Conservation (phyloP, 805 yeast species). For the Starmerella stigmatis region DNA sequence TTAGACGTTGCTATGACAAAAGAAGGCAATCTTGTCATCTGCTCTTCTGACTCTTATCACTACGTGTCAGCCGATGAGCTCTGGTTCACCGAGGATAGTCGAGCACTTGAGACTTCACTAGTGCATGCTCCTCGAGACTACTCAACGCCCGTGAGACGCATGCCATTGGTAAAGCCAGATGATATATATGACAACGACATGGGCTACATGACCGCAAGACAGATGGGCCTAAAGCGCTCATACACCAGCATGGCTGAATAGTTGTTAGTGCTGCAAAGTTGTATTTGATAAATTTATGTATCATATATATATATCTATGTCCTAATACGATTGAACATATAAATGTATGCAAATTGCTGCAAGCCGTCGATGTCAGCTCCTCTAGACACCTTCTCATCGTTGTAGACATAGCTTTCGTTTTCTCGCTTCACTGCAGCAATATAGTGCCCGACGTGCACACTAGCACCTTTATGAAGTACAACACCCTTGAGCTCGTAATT, state of each 20-base stretch:
- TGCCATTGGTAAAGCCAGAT: background rate
- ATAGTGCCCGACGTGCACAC: slow-evolving; percentile 87
- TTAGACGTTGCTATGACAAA: background rate
- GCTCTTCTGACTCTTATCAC: background rate
- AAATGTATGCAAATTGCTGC: slow-evolving; percentile 41
- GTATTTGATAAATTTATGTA: too few relatives aligned
- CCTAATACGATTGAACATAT: slow-evolving; percentile 30
- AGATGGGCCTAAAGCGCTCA: background rate
- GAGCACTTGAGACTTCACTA: background rate
- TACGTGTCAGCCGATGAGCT: background rate
- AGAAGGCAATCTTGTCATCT: background rate
- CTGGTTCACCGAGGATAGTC: background rate
- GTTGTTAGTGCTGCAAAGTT: too few relatives aligned
- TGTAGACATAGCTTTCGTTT: slow-evolving; percentile 62
- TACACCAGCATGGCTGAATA: background rate
- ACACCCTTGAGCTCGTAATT: slow-evolving; percentile 49
- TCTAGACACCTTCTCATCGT: slow-evolving; percentile 76
- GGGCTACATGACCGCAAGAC: background rate
- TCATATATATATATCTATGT: background rate
- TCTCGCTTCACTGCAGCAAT: slow-evolving; percentile 58
- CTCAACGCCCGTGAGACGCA: background rate
- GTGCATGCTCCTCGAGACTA: background rate
- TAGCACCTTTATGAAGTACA: slow-evolving; percentile 79
- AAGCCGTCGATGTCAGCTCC: slow-evolving; percentile 38
- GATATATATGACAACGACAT: background rate